Base-by-base conservation (phyloP, 2,329 filamentous ascomycete species). In the Curvularia lunata region DNA sequence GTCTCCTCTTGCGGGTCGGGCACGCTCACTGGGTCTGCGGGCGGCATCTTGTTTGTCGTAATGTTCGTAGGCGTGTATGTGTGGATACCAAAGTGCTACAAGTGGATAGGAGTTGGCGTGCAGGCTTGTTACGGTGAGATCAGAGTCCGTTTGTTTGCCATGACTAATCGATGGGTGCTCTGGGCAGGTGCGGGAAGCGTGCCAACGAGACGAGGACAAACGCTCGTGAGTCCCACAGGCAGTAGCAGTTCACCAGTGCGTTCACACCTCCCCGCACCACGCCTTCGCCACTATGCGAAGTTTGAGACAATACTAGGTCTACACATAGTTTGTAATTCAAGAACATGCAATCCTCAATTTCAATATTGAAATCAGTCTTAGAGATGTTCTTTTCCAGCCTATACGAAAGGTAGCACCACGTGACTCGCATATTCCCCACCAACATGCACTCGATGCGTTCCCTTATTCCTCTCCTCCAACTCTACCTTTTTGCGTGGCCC, bases 381-480 rank as follows among this genome's bases (percentile, higher is more conserved):
- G 2, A 37, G 8, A 28, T 9, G 23, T 10, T 5, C 27, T 18
- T 4, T 27, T 23, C 16, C 25, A 46, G 5, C n/a, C 25, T 40
- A 41, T 12, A 56, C 54, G 50, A 56, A 48, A 40, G 48, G 53
- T 37, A 59, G 21, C 10, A 56, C 53, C 27, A 56, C 48, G 32
- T 56, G 43, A 40, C 54, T 57, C 2, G 38, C 28, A 12, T 42
- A 59, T 7, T 57, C 54, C 3, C 56, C 61, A 19, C 59, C 61
- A 25, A 58, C 7, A 52, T 58, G 50, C 38, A 64, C 50, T 10
- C 18, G 16, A 58, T 64, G 62, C 40, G 18, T 52, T 2, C 55
- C 61, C 21, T 57, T 59, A 9, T 63, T 63, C 40, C 53, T 55
- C 38, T 55, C 52, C 38, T 55, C 52, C 18, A 52, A 18, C 32